Base-by-base conservation (phyloP, 148 eudicot genomes). In the Selenicereus undatus region DNA sequence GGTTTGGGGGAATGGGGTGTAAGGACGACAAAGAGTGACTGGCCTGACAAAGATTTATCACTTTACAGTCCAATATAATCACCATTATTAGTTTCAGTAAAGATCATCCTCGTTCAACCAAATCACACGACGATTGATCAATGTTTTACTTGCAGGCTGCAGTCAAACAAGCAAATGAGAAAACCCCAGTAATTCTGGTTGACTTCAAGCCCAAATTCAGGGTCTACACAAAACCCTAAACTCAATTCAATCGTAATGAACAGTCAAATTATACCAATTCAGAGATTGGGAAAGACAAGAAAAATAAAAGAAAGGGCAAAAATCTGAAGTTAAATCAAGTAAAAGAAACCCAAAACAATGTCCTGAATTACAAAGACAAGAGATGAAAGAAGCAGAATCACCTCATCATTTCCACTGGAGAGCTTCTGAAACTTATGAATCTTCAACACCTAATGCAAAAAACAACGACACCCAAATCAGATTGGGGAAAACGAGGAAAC, bases 321-420 rank as follows among this genome's bases (percentile, higher is more conserved):
- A 56, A 56, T 56, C 22, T 20, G 62, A 56, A 56, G 22, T 56
- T 64, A 45, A 74, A 73, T 26, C 42, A 24, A 58, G 13, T 30
- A 66, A 7, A 18, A 74, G 42, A 68, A 7, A 71, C 30, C 76
- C 60, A 80, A 60, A 10, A 58, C 54, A 58, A 12, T 51, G 58
- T 45, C 36, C 36, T 62, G 54, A 60, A 39, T 32, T 26, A 39
- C 45, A 52, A 68, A 71, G 11, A 27, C 18, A 26, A 27, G 42
- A 65, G 6, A 70, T 20, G 3, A 42, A 71, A 39, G 30, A 75
- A 43, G 14, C 18, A 76, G 29, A 64, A 36, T 80, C 85, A 95
- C 98, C 97, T 92, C 98, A 77, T 94, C 98, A 78, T 95, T 89
- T 35, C 98, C 98, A 68, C 85, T 90, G 24, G 89, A 75, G 20